Base-by-base conservation (phyloP, 495 filamentous ascomycete genomes). In the Penicillium nucicola region DNA sequence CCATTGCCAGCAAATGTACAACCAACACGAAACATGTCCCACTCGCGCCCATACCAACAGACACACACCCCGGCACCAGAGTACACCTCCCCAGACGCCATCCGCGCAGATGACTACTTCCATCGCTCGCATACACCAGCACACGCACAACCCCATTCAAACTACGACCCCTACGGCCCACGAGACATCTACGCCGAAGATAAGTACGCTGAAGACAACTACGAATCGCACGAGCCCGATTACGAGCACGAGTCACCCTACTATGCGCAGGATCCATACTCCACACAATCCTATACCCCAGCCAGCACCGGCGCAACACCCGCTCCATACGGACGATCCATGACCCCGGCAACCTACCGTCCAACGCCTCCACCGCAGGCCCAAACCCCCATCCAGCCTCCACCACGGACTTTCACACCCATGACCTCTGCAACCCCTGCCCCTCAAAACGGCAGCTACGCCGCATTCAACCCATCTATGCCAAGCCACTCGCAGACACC, bases 271-370 rank as follows among this genome's bases (percentile, higher is more conserved):
- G 56, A 55, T 34, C 48, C 50, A 3, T 64, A 61, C 22, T 57
- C 43, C 4, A 14, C 23, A 31, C 20, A 52, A 22, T 56, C 56
- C 12, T 57, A 40, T 20, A 54, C 58, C 2, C 58, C 58, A 13
- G 58, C 58, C 5, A 58, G 42, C 32, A 40, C 52, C 1, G 48
- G 48, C 3, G 22, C 19, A 10, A 61, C 54, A 4, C 34, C 53
- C 34, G 42, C 42, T 19, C 48, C 49, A n/a, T 40, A 51, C 6
- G 23, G 34, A 3, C 55, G 58, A 5, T 46, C 58, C 31, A 48
- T 61, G 41, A 64, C 61, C 1, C 61, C 61, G 9, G 58, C 53
- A 14, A 65, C 44, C 47, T 53, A 60, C 41, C 39, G 48, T 12
- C 36, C 57, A 7, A 53, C 59, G 9, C 55, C 58, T n/a, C 50